These are phyloP conservation scores for Helicostylum pulchrum DNA, from an alignment of 192 early-diverging fungal genomes.

Conservation along the genomic window DNA sequence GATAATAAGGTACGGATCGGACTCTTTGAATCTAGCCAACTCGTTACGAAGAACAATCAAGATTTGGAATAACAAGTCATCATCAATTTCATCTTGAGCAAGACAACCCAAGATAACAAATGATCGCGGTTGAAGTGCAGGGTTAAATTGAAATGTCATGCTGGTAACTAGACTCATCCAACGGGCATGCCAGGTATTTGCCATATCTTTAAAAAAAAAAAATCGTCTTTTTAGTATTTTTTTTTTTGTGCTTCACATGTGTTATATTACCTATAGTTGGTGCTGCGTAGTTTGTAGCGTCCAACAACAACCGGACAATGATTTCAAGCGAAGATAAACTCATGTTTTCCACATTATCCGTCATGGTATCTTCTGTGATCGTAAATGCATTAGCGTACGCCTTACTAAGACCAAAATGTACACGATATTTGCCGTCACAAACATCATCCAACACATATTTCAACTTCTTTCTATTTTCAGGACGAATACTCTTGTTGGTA, in stretches of 20 bases:
- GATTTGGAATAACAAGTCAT: constrained; percentile 87
- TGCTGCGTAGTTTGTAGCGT: constrained; percentile 60
- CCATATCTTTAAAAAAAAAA: constrained; percentile 49
- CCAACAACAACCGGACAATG: constrained; percentile 60
- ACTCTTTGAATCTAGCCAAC: constrained; percentile 72
- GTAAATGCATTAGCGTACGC: constrained; percentile 63
- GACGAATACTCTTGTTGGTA: constrained; percentile 48
- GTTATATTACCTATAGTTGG: constrained; percentile 49
- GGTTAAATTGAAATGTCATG: constrained; percentile 88
- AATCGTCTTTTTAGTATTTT: not conserved
- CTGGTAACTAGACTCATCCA: constrained; percentile 91
- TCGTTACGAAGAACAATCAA: constrained; percentile 80
- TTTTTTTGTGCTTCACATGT: not conserved
- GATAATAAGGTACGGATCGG: constrained; percentile 67
- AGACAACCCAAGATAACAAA: constrained; percentile 87
- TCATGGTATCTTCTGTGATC: constrained; percentile 46
- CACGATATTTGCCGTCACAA: constrained; percentile 70
- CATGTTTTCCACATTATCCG: constrained; percentile 41
- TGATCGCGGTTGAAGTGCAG: constrained; percentile 86
- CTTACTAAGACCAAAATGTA: constrained; percentile 69
- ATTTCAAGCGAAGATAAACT: constrained; percentile 44
- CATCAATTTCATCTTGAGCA: constrained; percentile 82
- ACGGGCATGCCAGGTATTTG: constrained; percentile 77
- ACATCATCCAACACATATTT: constrained; percentile 66
- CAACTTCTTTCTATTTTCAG: constrained; percentile 47